Base-by-base conservation (phyloP, 2,329 filamentous ascomycete species). In the Immersiporthe knoxdaviesiana region DNA sequence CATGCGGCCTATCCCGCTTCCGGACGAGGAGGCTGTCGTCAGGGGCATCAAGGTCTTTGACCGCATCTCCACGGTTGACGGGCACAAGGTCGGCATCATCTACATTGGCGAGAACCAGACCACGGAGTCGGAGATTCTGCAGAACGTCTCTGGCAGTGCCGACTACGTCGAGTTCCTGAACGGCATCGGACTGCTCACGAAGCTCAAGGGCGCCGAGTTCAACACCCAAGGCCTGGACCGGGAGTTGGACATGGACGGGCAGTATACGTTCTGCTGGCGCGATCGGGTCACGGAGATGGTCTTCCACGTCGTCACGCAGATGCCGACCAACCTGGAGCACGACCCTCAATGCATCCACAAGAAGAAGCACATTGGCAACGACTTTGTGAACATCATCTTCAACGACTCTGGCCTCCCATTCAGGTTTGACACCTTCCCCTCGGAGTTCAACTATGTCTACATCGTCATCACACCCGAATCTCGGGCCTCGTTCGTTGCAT, bases 301-400 rank as follows among this genome's bases (percentile, higher is more conserved):
- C 39, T 99, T 97, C 79, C 96, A 98, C 77, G 91, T 98, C 67
- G 93, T 92, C 6, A 99, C 95, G 4, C 94, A 98, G 85, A 99
- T 99, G 96, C 96, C 96, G 1, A 97, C 93, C 12, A 88, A 97
- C 76, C 82, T 91, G 18, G 89, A 93, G 66, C 85, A 88, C 39
- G 94, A 97, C 74, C 88, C 91, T 12, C 86, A 88, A 71, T 93
- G 91, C 76, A 90, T 91, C 71, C 86, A 89, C 78, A 99, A 99
- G 83, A 99, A 99, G 80, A 87, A 90, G 2, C 97, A 98, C 76
- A 96, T 98, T 71, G 96, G 96, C 69, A 99, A 99, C 77, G 96
- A 98, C 79, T 97, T 93, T 78, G 96, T 99, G 77, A 98, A 97
- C 77, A 97, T 99, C 74, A 91, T 99, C 69, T 99, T 97, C 85